Percentiles rank a stretch among this genome's conserved stretches.
Conservation (phyloP, 345 rosid species). For the Pistacia integerrima region DNA sequence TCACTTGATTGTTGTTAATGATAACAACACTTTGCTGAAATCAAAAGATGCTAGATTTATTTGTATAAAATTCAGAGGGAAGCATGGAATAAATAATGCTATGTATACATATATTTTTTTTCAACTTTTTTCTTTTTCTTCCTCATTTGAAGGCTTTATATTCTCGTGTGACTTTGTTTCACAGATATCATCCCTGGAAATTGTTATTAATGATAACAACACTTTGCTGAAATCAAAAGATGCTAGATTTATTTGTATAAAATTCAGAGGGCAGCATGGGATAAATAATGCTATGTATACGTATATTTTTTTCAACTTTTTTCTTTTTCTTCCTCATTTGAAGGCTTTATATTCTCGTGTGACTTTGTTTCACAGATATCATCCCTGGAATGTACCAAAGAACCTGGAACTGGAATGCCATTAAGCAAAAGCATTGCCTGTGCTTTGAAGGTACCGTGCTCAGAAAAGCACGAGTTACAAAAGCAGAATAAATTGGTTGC, state of each 20-base stretch:
- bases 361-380: conserved; percentile 35
- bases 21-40: no score
- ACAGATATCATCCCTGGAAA: conserved; percentile 42
- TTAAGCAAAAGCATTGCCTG: conserved; percentile 35
- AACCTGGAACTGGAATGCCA: conserved; percentile 31
- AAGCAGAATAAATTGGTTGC: conserved; percentile 30
- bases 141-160: conserved; percentile 1
- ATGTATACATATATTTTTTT: no score
- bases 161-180: conserved; percentile 11
- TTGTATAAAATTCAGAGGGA: no score
- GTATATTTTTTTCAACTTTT: no score
- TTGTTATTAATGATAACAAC: no score
- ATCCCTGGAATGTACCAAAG: conserved; percentile 42
- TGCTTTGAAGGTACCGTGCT: conserved; percentile 40
- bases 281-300: no score
- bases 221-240: no score
- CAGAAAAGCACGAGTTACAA: conserved; percentile 35
- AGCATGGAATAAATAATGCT: no score
- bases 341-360: conserved; percentile 12
- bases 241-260: no score
- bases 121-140: neutral
- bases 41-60: no score
- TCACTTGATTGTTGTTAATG: no score
- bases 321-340: neutral
- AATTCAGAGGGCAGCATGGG: no score